Conservation (phyloP, 2,329 filamentous ascomycete genomes). For the Aspergillus sp. region DNA sequence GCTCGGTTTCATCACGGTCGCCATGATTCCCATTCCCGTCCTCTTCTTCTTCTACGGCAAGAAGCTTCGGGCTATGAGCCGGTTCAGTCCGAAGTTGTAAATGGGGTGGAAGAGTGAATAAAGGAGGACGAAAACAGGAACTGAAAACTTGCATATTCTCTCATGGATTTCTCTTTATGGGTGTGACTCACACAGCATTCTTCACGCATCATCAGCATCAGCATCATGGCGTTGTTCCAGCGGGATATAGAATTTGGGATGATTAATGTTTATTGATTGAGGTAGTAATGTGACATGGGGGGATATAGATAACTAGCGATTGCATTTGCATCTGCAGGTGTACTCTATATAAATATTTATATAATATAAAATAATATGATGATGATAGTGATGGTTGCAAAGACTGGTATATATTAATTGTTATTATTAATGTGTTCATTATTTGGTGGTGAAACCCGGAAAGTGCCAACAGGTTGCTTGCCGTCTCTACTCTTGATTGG, state of each 20-base stretch:
- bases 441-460: no score
- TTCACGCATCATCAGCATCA: background rate
- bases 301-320: background rate
- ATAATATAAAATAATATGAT: background rate
- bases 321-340: background rate
- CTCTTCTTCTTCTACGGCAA: constrained; percentile 51
- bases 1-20: constrained; percentile 40
- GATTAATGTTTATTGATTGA: constrained; percentile 6
- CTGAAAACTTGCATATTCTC: background rate
- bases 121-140: background rate
- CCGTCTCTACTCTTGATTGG: background rate
- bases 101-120: background rate
- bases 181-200: background rate
- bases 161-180: background rate
- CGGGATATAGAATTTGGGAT: background rate
- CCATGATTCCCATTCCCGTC: constrained; percentile 49
- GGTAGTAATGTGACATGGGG: background rate
- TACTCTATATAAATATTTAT: background rate
- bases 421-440: no score
- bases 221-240: background rate
- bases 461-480: no score
- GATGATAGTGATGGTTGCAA: no score
- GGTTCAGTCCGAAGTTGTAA: constrained; percentile 38
- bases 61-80: constrained; percentile 47
- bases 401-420: no score